Evolutionary conservation across 306 rosid species (phyloP).

Genomic region (Neltuma alba): DNA sequence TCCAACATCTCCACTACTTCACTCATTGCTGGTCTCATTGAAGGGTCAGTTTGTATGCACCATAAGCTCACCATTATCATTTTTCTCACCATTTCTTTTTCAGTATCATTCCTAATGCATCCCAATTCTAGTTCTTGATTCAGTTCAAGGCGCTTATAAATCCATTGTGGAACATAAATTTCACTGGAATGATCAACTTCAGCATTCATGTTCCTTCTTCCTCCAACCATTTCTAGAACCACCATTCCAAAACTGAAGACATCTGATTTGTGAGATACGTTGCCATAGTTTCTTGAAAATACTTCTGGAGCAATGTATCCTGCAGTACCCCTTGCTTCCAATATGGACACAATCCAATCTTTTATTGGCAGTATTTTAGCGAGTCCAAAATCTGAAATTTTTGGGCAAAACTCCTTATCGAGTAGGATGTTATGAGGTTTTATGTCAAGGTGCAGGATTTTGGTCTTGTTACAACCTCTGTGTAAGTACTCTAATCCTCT

Average conservation of each 20-base stretch:
- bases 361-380: slow-evolving; percentile 25
- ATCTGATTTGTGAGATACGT: slow-evolving; percentile 37
- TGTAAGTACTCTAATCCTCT: slow-evolving; percentile 47
- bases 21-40: slow-evolving; percentile 30
- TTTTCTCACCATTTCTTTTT: slow-evolving; percentile 12
- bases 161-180: slow-evolving; percentile 38
- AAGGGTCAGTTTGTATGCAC: slow-evolving; percentile 38
- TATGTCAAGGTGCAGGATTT: slow-evolving; percentile 46
- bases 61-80: slow-evolving; percentile 31
- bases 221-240: slow-evolving; percentile 36
- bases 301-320: slow-evolving; percentile 35
- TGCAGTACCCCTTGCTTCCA: slow-evolving; percentile 28
- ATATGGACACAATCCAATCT: slow-evolving; percentile 7
- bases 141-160: slow-evolving; percentile 27
- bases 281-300: slow-evolving; percentile 22
- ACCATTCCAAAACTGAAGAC: slow-evolving; percentile 44
- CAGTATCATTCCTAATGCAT: background rate
- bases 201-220: slow-evolving; percentile 19
- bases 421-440: slow-evolving; percentile 38
- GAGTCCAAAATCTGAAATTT: slow-evolving; percentile 41
- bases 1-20: slow-evolving; percentile 40
- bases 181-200: slow-evolving; percentile 30
- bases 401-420: slow-evolving; percentile 6
- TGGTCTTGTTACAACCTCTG: slow-evolving; percentile 31
- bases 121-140: slow-evolving; percentile 30